phyloP scores from a whole-genome alignment of 768 basidiomycete genomes.

The Tulasnella sp. region DNA sequence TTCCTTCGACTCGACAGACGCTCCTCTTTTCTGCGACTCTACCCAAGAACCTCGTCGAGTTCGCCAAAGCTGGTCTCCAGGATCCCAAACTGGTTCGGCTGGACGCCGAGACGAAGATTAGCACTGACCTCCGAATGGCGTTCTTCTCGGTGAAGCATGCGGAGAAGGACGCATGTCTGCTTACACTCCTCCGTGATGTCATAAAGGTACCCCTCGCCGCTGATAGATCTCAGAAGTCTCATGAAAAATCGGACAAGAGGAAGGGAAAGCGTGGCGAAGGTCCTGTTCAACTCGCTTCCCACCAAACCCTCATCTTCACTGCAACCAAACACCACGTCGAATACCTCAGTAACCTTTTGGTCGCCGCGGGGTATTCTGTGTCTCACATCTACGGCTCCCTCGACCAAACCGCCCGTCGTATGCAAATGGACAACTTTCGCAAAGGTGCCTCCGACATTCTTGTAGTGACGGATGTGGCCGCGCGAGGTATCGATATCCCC shows the following conservation, averaged over 20 bases:
- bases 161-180: slow-evolving; percentile 87
- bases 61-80: slow-evolving; percentile 92
- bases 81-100: slow-evolving; percentile 93
- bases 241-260: slow-evolving; percentile 29
- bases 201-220: slow-evolving; percentile 60
- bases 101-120: slow-evolving; percentile 93
- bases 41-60: slow-evolving; percentile 90
- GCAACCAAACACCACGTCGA: slow-evolving; percentile 99
- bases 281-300: slow-evolving; percentile 45
- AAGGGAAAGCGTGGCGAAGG: slow-evolving; percentile 30
- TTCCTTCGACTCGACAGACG: slow-evolving; percentile 79
- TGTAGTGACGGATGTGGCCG: slow-evolving; percentile 96
- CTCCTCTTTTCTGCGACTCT: slow-evolving; percentile 93
- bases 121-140: slow-evolving; percentile 81
- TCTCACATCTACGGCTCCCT: slow-evolving; percentile 94
- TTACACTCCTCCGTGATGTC: slow-evolving; percentile 73
- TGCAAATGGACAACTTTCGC: slow-evolving; percentile 86
- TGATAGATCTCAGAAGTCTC: slow-evolving; percentile 18
- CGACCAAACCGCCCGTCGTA: slow-evolving; percentile 78
- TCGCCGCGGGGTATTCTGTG: slow-evolving; percentile 70
- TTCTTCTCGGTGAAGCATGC: slow-evolving; percentile 86
- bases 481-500: slow-evolving; percentile 96
- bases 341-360: slow-evolving; percentile 69
- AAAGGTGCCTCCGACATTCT: slow-evolving; percentile 65
- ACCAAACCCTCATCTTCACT: slow-evolving; percentile 89